Evolutionary conservation across 177 flowering plant genomes (phyloP), one percentile per base, ranked within the genome.

Genomic region (Vitis hybrid): DNA sequence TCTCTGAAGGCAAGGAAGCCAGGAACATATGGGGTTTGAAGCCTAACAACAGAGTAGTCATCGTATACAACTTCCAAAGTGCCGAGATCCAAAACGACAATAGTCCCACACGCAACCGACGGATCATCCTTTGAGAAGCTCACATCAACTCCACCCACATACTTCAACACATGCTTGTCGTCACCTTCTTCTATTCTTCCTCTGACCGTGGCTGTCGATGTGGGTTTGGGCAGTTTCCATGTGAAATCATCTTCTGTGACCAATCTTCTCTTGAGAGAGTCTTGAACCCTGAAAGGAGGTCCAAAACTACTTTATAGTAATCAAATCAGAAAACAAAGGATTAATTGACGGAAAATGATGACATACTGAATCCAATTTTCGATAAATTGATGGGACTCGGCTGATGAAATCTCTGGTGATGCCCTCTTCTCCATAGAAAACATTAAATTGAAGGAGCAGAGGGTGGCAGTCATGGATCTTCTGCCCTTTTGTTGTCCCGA

Each of bases 1-100:
- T 93, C 98, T 77, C 97, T 86, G 67, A 91, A 93, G 40, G 97
- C 98, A 68, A 93, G 91, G 79, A 91, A 93, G 11, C 94, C 98
- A 59, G 98, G 85, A 62, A 93, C 80, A 69, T 93, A 93, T 8
- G 95, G 97, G 50, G 86, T 77, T 7, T 79, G 73, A 49, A 90
- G 85, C 56, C 57, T 72, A 69, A 78, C 82, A 13, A 88, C 49
- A 62, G 74, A 76, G 70, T 63, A 93, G 72, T 91, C 95, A 15
- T 86, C 80, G 71, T 90, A 83, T 14, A 90, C 87, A 19, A 91
- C 83, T 60, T 82, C 68, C 14, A 86, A 71, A 66, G 73, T 78
- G 4, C 64, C 67, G 46, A 87, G 68, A 68, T 90, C 91, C 70
- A 93, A 56, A 52, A 93, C 85, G 19, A 93, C 94, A 50, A 93